phyloP scores from a whole-genome alignment of 805 yeast genomes.

The Hanseniaspora thailandica region DNA sequence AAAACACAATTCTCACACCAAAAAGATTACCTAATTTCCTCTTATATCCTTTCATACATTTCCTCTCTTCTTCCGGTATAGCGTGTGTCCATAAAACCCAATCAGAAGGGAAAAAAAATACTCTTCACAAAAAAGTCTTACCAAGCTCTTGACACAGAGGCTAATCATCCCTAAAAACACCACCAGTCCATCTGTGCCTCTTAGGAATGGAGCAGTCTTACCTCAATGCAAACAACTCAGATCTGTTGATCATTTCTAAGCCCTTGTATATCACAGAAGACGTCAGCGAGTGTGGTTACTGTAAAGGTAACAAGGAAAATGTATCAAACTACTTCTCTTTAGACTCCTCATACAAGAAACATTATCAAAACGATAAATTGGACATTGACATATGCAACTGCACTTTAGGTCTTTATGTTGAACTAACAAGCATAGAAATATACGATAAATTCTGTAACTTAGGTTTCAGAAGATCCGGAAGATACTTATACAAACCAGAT shows the following conservation, averaged over 20 bases:
- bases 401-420: slow-evolving; percentile 33
- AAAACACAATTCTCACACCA: too few species aligned
- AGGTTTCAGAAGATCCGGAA: slow-evolving; percentile 75
- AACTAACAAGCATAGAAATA: slow-evolving; percentile 36
- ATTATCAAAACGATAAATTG: neutral
- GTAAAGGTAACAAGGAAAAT: slow-evolving; percentile 38
- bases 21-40: too few species aligned
- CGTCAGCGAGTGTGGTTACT: slow-evolving; percentile 55
- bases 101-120: too few species aligned
- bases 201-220: slow-evolving; percentile 14
- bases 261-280: slow-evolving; percentile 36
- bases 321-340: slow-evolving; percentile 34
- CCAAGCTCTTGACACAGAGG: too few species aligned
- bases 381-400: slow-evolving; percentile 20
- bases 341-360: slow-evolving; percentile 21
- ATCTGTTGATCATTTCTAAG: slow-evolving; percentile 30
- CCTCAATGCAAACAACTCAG: slow-evolving; percentile 19
- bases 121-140: too few species aligned
- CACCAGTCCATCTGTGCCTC: neutral
- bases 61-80: too few species aligned
- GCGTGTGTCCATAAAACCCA: too few species aligned
- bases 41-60: too few species aligned
- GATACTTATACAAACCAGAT: slow-evolving; percentile 55
- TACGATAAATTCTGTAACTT: slow-evolving; percentile 58
- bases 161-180: neutral